Conservation (phyloP, 305 asterid species). For the Solanum hybrid region DNA sequence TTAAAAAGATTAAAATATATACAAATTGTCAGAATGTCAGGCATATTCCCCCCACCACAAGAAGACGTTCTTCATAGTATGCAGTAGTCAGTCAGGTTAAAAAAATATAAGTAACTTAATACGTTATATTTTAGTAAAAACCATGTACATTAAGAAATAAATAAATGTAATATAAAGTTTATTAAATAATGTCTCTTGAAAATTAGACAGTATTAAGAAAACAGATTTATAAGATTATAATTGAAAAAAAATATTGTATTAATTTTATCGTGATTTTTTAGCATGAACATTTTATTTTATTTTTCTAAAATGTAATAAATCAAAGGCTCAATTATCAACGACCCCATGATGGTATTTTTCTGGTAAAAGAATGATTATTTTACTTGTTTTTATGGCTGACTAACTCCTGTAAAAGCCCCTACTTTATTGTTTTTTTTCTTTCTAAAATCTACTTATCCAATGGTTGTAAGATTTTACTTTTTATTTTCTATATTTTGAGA, state of each 20-base stretch:
- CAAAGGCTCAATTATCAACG: neutral
- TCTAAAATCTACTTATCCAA: too few species aligned
- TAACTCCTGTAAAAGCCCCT: neutral
- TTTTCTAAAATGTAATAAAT: neutral
- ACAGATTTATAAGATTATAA: neutral
- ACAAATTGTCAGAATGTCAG: slow-evolving; percentile 12
- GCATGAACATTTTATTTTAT: neutral
- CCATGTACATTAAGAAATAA: neutral
- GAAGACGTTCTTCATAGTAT: neutral
- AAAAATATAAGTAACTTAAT: neutral
- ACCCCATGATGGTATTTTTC: neutral
- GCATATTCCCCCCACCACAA: slow-evolving; percentile 14
- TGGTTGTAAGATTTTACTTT: too few species aligned
- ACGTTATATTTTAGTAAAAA: too few species aligned
- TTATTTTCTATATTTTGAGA: too few species aligned
- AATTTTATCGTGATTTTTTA: neutral
- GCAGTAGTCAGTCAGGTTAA: neutral
- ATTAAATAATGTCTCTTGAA: neutral
- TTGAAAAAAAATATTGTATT: neutral
- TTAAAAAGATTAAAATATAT: neutral
- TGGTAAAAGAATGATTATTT: neutral
- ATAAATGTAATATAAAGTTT: neutral
- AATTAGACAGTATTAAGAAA: too few species aligned
- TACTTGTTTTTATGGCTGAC: neutral
- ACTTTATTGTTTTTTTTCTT: neutral